A percentile compares a stretch with the other conserved stretches of the same genome.
These are phyloP conservation scores for Pleurotus tuoliensis DNA, from an alignment of 768 basidiomycete genomes.

Conservation along the genomic window DNA sequence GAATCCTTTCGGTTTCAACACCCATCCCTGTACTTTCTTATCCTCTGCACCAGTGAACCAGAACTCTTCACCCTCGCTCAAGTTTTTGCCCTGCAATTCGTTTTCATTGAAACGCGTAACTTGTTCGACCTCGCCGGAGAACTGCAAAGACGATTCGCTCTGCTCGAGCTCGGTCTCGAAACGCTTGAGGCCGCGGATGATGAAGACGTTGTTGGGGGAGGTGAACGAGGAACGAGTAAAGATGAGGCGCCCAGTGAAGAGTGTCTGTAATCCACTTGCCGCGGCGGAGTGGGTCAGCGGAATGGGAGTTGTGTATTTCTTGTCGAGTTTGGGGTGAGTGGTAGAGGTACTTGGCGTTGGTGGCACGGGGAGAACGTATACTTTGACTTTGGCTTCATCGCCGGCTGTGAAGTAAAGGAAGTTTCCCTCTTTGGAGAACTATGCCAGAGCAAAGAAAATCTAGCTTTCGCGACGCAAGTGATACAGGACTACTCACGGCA, in stretches of 20 bases:
- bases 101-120: slow-evolving; percentile 64
- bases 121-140: slow-evolving; percentile 39
- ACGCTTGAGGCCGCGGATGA: slow-evolving; percentile 46
- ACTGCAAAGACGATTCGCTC: slow-evolving; percentile 22
- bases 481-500: slow-evolving; percentile 37
- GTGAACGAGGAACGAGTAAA: slow-evolving; percentile 73
- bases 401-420: slow-evolving; percentile 74
- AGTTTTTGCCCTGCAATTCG: slow-evolving; percentile 50
- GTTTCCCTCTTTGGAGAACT: slow-evolving; percentile 75
- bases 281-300: slow-evolving; percentile 56
- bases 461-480: background rate
- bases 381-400: slow-evolving; percentile 73
- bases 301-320: slow-evolving; percentile 49
- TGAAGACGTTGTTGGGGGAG: slow-evolving; percentile 75
- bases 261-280: slow-evolving; percentile 57
- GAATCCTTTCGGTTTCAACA: slow-evolving; percentile 78
- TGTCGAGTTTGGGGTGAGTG: slow-evolving; percentile 42
- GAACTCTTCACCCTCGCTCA: slow-evolving; percentile 72
- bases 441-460: slow-evolving; percentile 7
- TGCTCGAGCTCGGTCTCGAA: slow-evolving; percentile 37
- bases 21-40: slow-evolving; percentile 80
- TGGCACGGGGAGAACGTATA: slow-evolving; percentile 67
- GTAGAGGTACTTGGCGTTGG: slow-evolving; percentile 54
- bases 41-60: slow-evolving; percentile 85
- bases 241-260: slow-evolving; percentile 59